phyloP scores from a whole-genome alignment of 2,329 filamentous ascomycete species.

The Stenocarpella maydis region DNA sequence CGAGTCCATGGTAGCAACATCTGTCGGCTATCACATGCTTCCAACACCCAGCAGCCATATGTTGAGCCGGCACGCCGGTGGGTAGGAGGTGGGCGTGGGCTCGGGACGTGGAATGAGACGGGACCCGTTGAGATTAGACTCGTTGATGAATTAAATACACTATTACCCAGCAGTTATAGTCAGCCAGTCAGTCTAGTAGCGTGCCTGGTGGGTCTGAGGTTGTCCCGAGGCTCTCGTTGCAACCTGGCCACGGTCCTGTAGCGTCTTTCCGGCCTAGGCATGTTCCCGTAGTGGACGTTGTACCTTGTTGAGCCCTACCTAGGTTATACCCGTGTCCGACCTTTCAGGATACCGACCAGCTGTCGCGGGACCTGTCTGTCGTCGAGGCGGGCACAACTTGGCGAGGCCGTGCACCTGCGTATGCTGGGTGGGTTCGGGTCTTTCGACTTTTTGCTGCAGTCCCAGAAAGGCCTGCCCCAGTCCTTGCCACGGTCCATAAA shows the following conservation, averaged over 20 bases:
- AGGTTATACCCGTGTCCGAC: no score
- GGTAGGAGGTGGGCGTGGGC: background rate
- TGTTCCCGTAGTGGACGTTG: no score
- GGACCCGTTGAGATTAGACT: conserved; percentile 24
- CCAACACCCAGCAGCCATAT: background rate
- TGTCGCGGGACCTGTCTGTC: background rate
- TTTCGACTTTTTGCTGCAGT: background rate
- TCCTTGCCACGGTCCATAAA: no score
- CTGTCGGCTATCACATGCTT: no score
- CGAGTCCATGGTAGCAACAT: conserved; percentile 7
- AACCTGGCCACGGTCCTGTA: background rate
- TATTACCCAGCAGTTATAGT: no score
- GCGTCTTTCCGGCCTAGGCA: background rate
- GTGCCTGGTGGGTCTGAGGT: background rate
- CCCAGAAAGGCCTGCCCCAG: background rate
- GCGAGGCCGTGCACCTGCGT: background rate
- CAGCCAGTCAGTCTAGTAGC: no score
- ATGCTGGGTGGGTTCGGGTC: background rate
- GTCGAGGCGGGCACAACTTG: conserved; percentile 1
- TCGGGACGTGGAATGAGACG: conserved; percentile 17
- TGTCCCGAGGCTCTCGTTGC: conserved; percentile 5
- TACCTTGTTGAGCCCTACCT: no score
- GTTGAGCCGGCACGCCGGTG: background rate
- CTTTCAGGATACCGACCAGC: no score
- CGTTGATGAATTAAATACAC: no score